A percentile compares a stretch with the other conserved stretches of the same genome.
phyloP scores from a whole-genome alignment of 1,284 basidiomycete species.

The Porogramme epimiltina region DNA sequence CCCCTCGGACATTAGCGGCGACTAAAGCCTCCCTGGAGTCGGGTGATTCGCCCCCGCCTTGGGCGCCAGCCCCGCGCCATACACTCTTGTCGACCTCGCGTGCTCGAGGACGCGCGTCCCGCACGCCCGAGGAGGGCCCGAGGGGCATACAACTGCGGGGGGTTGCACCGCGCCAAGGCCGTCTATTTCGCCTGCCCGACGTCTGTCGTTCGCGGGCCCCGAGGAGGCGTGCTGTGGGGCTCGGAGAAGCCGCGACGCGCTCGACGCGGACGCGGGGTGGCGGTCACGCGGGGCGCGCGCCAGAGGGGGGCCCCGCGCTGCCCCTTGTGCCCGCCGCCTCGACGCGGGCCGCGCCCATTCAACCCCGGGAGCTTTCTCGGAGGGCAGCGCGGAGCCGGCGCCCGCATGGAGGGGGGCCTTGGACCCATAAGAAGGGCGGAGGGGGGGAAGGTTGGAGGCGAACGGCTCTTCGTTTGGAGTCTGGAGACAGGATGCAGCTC shows the following conservation, averaged over 20 bases:
- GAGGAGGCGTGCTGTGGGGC: background rate
- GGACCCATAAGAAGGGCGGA: slow-evolving; percentile 1
- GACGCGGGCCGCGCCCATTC: slow-evolving; percentile 7
- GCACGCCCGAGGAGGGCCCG: background rate
- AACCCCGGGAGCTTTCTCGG: slow-evolving; percentile 19
- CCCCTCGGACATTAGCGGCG: slow-evolving; percentile 1
- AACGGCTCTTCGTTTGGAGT: background rate
- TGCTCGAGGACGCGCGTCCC: background rate
- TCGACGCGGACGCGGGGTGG: background rate
- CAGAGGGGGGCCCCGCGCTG: background rate
- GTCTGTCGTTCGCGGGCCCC: background rate
- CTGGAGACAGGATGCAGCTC: slow-evolving; percentile 18
- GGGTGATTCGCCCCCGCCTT: background rate
- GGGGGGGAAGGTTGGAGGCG: background rate
- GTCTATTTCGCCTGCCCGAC: background rate
- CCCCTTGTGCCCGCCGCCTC: background rate
- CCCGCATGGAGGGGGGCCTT: background rate
- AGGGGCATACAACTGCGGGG: background rate
- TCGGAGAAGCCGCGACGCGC: too few relatives aligned
- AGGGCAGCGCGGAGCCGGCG: slow-evolving; percentile 1
- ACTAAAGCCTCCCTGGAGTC: background rate
- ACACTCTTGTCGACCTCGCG: background rate
- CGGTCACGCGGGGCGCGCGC: background rate
- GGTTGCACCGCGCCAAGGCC: background rate
- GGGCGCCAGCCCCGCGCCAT: background rate